Evolutionary conservation across 2,329 filamentous ascomycete species (phyloP).

Genomic region (Fusarium newnesense): DNA sequence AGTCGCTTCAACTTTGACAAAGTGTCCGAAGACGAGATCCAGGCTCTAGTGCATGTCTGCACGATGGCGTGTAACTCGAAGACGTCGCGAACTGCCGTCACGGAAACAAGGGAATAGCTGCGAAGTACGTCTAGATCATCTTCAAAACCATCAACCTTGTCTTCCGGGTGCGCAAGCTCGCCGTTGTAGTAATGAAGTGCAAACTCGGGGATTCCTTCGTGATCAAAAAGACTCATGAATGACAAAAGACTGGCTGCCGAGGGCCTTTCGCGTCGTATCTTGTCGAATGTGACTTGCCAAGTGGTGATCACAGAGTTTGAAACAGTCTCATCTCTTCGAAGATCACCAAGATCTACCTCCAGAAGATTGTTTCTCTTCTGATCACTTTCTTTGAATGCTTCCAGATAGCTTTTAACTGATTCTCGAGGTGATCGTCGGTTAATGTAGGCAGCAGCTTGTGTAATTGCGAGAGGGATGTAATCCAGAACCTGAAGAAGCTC

Average conservation of each 20-base stretch:
- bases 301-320: conserved; percentile 18
- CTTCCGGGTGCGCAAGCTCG: fast-evolving
- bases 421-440: conserved; percentile 28
- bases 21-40: background rate
- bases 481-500: conserved; percentile 39
- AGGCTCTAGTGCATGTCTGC: background rate
- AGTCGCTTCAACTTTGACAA: background rate
- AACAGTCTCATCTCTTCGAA: conserved; percentile 22
- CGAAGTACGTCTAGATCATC: conserved; percentile 23
- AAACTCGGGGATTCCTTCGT: conserved; percentile 11
- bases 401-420: conserved; percentile 46
- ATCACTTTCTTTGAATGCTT: conserved; percentile 44
- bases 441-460: conserved; percentile 46
- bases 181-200: background rate
- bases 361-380: conserved; percentile 42
- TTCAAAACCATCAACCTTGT: background rate
- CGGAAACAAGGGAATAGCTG: conserved; percentile 9
- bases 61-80: conserved; percentile 14
- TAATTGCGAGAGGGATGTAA: conserved; percentile 46
- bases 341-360: conserved; percentile 36
- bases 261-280: background rate
- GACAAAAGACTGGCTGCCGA: conserved; percentile 8
- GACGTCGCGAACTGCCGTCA: background rate
- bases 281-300: conserved; percentile 24
- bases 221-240: conserved; percentile 33